Base-by-base conservation (phyloP, 2,329 filamentous ascomycete species). In the Cytospora leucostoma region DNA sequence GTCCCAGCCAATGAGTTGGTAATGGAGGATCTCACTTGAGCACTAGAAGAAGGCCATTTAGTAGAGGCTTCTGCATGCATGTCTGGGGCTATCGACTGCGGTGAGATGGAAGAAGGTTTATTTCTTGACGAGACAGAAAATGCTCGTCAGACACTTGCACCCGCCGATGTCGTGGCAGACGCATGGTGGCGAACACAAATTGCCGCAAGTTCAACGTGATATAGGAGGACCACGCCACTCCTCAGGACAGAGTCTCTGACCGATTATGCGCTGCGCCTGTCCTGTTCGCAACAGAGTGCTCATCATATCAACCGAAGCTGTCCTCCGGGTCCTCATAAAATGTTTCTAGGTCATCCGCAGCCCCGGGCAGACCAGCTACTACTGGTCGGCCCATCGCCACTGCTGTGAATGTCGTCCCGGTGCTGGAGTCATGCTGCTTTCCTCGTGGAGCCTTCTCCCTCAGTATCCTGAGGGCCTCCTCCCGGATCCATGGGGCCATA, bases 361-460 rank as follows among this genome's bases (percentile, higher is more conserved):
- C 38, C 13, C 37, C 38, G 33, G 51, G 21, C 10, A 13, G 50
- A 33, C 27, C 56, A 33, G 34, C 34, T 33, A 13, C 19, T 27
- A 11, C 44, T 47, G 15, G 51, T n/a, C 11, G 7, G 19, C 37
- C 34, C 32, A 19, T 44, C 19, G 17, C 3, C 44, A 61, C 21
- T 2, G 33, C n/a, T 12, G n/a, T 32, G 27, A 35, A 35, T 11
- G 61, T 59, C 38, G 44, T 53, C 17, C 50, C 54, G 5, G 54
- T 59, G 54, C 49, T 63, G 33, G 61, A 63, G 37, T 63, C 61
- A 40, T 63, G 54, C 32, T 47, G 32, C 17, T 44, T 63, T 1
- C 61, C 55, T 13, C 15, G 17, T 4, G 54, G 61, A 12, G 57
- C 44, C 38, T 59, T 63, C 61, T 59, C 50, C 1, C n/a, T 15